These are phyloP conservation scores for Tothia fuscella DNA, from an alignment of 2,329 filamentous ascomycete species.

Conservation along the genomic window DNA sequence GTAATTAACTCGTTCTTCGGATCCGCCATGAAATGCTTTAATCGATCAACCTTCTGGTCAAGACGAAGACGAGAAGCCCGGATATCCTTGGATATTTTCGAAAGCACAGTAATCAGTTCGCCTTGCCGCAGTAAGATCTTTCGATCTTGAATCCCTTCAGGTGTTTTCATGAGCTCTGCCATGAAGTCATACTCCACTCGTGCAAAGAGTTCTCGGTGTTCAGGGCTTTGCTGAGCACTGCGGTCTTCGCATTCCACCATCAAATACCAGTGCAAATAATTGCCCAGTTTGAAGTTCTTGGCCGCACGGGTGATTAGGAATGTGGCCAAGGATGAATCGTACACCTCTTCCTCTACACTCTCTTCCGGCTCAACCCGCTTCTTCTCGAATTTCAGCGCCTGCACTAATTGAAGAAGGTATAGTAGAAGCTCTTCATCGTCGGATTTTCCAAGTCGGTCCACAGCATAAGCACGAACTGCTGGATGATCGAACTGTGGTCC, in stretches of 20 bases:
- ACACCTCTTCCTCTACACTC: slow-evolving; percentile 44
- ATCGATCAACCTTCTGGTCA: slow-evolving; percentile 65
- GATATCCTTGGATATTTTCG: slow-evolving; percentile 80
- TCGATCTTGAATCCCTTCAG: slow-evolving; percentile 59
- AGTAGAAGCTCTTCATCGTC: slow-evolving; percentile 85
- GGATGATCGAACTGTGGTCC: slow-evolving; percentile 85
- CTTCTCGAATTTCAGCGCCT: slow-evolving; percentile 88
- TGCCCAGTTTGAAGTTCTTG: slow-evolving; percentile 80
- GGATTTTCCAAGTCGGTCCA: slow-evolving; percentile 80
- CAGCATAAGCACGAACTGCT: slow-evolving; percentile 82
- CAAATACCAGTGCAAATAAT: slow-evolving; percentile 95
- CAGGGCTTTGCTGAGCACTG: slow-evolving; percentile 60
- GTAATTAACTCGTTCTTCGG: slow-evolving; percentile 76
- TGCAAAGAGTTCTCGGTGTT: slow-evolving; percentile 75
- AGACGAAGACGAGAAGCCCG: slow-evolving; percentile 69
- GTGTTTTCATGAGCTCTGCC: slow-evolving; percentile 63
- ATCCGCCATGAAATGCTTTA: slow-evolving; percentile 76
- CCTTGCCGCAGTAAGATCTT: slow-evolving; percentile 74
- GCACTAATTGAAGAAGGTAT: slow-evolving; percentile 87
- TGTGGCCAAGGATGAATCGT: slow-evolving; percentile 71
- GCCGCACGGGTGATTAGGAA: slow-evolving; percentile 85
- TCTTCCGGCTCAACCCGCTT: slow-evolving; percentile 44
- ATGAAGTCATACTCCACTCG: slow-evolving; percentile 96
- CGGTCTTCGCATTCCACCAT: slow-evolving; percentile 92
- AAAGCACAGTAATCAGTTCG: slow-evolving; percentile 76